These are phyloP conservation scores for Lachnellula subtilissima DNA, from an alignment of 2,329 filamentous ascomycete genomes.

Conservation along the genomic window DNA sequence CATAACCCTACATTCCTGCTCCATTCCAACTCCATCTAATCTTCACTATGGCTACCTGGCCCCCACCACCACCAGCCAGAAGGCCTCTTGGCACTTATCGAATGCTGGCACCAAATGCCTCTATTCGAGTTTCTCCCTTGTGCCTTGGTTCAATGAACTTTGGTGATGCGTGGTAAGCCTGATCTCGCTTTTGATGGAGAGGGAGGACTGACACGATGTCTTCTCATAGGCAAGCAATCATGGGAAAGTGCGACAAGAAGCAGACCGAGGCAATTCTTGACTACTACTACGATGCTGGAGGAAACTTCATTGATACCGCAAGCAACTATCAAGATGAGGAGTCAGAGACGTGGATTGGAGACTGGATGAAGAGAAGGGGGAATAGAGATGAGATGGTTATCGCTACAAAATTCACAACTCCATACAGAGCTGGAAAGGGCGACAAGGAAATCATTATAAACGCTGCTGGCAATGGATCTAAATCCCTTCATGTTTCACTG, in stretches of 20 bases:
- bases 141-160: slow-evolving; percentile 64
- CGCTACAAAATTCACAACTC: slow-evolving; percentile 52
- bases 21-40: neutral
- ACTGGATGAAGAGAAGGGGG: slow-evolving; percentile 63
- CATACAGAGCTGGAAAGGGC: slow-evolving; percentile 28
- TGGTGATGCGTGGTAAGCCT: slow-evolving; percentile 47
- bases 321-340: slow-evolving; percentile 63
- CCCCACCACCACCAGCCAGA: slow-evolving; percentile 36
- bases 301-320: slow-evolving; percentile 66
- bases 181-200: too few relatives aligned
- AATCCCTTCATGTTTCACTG: slow-evolving; percentile 54
- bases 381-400: slow-evolving; percentile 62
- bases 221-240: slow-evolving; percentile 41
- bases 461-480: slow-evolving; percentile 56
- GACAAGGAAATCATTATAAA: slow-evolving; percentile 36
- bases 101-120: slow-evolving; percentile 60
- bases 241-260: slow-evolving; percentile 63
- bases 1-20: neutral
- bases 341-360: slow-evolving; percentile 62
- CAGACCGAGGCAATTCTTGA: slow-evolving; percentile 53
- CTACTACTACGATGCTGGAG: slow-evolving; percentile 50
- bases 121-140: slow-evolving; percentile 62
- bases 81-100: slow-evolving; percentile 61
- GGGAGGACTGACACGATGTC: neutral
- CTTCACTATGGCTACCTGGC: slow-evolving; percentile 17